These are phyloP conservation scores for Pseudotulostoma volvatum DNA, from an alignment of 495 filamentous ascomycete species.

Conservation along the genomic window DNA sequence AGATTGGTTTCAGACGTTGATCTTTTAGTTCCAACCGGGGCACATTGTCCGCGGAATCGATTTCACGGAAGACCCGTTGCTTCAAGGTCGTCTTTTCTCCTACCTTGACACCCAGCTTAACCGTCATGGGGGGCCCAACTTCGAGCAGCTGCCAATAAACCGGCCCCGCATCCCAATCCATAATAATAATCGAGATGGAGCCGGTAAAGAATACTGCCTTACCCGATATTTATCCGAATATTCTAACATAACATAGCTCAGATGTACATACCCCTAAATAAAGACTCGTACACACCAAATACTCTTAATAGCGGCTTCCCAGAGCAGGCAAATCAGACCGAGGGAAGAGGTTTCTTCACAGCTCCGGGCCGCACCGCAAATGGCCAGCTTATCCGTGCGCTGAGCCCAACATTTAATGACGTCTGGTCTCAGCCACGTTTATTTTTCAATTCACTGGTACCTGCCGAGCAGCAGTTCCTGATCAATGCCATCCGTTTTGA, in stretches of 20 bases:
- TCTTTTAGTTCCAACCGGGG: constrained; percentile 17
- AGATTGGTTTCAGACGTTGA: neutral
- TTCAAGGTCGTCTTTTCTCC: constrained; percentile 58
- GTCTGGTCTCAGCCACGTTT: constrained; percentile 62
- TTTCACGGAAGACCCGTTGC: constrained; percentile 56
- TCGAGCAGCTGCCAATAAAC: constrained; percentile 63
- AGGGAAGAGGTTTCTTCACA: constrained; percentile 59
- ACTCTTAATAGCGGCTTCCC: constrained; percentile 50
- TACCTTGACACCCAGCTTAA: constrained; percentile 65
- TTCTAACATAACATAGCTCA: constrained; percentile 13
- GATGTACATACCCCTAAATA: constrained; percentile 33
- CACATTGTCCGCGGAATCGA: constrained; percentile 54
- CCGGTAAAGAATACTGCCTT: constrained; percentile 8
- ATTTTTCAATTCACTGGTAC: constrained; percentile 59
- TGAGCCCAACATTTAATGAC: constrained; percentile 52
- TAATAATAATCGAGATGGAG: constrained; percentile 51
- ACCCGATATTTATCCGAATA: constrained; percentile 6
- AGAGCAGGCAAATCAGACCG: constrained; percentile 51
- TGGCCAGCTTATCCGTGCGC: constrained; percentile 40
- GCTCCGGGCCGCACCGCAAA: constrained; percentile 37
- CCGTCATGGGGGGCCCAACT: constrained; percentile 57
- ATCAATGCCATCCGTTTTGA: constrained; percentile 71
- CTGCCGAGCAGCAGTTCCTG: constrained; percentile 58
- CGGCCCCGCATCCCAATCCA: constrained; percentile 44
- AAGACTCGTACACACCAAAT: constrained; percentile 46